Evolutionary conservation across 805 yeast genomes (phyloP).

Genomic region (Myxozyma neotropica): DNA sequence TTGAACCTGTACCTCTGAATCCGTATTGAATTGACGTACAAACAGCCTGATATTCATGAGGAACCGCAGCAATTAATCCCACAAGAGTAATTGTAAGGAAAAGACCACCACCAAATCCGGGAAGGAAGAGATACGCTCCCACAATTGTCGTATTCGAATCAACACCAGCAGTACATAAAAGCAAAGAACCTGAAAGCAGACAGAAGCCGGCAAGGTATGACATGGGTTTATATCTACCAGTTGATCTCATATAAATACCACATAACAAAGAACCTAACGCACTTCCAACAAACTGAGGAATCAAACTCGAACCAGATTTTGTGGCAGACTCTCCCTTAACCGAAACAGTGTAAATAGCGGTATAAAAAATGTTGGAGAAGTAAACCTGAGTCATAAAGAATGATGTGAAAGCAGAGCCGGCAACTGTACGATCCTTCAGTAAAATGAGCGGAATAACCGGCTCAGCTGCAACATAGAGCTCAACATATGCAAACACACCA

Average conservation of each 20-base stretch:
- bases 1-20: constrained; percentile 81
- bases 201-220: constrained; percentile 49
- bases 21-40: constrained; percentile 89
- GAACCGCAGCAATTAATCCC: constrained; percentile 76
- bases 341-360: constrained; percentile 66
- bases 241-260: constrained; percentile 65
- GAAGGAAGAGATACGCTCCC: constrained; percentile 49
- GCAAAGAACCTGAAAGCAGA: constrained; percentile 51
- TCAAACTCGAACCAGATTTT: constrained; percentile 55
- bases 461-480: constrained; percentile 54
- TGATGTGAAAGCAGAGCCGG: constrained; percentile 65
- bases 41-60: constrained; percentile 72
- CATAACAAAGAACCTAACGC: constrained; percentile 66
- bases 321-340: constrained; percentile 57
- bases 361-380: constrained; percentile 63
- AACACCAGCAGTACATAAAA: constrained; percentile 39
- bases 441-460: constrained; percentile 69
- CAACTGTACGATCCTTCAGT: constrained; percentile 59
- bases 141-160: constrained; percentile 37
- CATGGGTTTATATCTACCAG: constrained; percentile 64
- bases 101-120: constrained; percentile 67
- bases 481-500: constrained; percentile 54
- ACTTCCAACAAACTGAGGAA: constrained; percentile 65
- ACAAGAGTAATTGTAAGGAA: constrained; percentile 70
- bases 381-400: constrained; percentile 73